Percentiles rank a stretch among this genome's conserved stretches.
Evolutionary conservation across 805 yeast species (phyloP).

Genomic region (Pichia cephalocereana): DNA sequence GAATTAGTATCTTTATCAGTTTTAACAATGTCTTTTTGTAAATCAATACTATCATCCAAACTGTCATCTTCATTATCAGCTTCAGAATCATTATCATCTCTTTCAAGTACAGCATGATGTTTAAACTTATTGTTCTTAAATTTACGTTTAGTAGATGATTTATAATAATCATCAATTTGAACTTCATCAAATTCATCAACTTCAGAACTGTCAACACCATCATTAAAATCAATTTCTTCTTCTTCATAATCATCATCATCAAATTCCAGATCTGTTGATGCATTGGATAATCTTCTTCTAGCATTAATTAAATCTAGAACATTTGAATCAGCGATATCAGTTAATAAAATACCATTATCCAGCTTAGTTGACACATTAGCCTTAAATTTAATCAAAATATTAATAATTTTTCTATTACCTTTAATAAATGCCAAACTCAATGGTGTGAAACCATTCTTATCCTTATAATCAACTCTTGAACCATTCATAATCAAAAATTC

Average conservation of each 20-base stretch:
- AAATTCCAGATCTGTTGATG: constrained; percentile 4
- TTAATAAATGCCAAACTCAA: constrained; percentile 75
- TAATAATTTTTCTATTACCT: constrained; percentile 63
- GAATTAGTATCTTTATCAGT: constrained; percentile 9
- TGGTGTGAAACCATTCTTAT: constrained; percentile 78
- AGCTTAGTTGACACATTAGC: constrained; percentile 48
- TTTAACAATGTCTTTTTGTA: background rate
- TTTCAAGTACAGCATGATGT: background rate
- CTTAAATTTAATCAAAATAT: constrained; percentile 51
- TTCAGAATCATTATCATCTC: constrained; percentile 6
- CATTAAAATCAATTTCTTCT: background rate
- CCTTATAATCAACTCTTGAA: constrained; percentile 60
- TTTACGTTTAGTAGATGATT: background rate
- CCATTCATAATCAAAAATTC: constrained; percentile 55
- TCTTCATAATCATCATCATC: constrained; percentile 2
- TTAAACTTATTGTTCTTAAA: background rate
- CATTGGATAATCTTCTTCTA: constrained; percentile 6
- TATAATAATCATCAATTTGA: background rate
- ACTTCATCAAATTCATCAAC: background rate
- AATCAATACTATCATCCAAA: background rate
- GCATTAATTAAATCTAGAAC: constrained; percentile 26
- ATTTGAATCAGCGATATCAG: constrained; percentile 33
- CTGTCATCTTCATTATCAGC: constrained; percentile 5
- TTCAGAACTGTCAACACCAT: background rate
- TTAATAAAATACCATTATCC: constrained; percentile 37